Base-by-base conservation (phyloP, 2,329 filamentous ascomycete species). In the Sarocladiaceae sp. region DNA sequence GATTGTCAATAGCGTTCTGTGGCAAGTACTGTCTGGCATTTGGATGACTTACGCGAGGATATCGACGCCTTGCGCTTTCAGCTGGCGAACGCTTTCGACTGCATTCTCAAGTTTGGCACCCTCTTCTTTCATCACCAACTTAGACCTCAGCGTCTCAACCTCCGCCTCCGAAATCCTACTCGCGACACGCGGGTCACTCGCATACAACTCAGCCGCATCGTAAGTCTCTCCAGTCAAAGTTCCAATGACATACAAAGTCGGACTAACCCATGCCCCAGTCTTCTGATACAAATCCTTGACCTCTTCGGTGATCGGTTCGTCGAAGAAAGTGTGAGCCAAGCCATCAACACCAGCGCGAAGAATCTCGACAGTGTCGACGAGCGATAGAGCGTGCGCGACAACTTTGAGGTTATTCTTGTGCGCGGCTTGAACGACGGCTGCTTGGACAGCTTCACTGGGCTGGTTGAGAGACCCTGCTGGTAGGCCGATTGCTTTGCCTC, bases 331-430 rank as follows among this genome's bases (percentile, higher is more conserved):
- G 23, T 42, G 37, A 7, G 37, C 37, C 37, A 42, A 10, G 37
- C 37, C 37, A 15, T 42, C 37, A 7, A 42, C 22, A 7, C 37
- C 37, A 17, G 37, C 22, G 5, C 37, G 17, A 23, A 42, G 17
- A 25, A 42, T 23, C 37, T 42, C 37, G 37, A 25, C 22, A 4
- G 37, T 25, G 37, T 42, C 37, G 17, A 22, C 15, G 37, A 42
- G 37, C 5, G 17, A 22, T 4, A 42, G 37, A 8, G 37, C 37
- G 18, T 42, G 37, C 4, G 37, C 37, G 37, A 42, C 37, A 7
- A 42, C 37, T 22, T 42, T 42, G 37, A 42, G 37, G 18, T 42
- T 42, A 11, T 25, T 42, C 37, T 42, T 42, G 37, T 42, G 37
- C 12, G 37, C 37, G 37, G 37, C 37, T 42, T 42, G 17, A 20